A percentile compares a stretch with the other conserved stretches of the same genome.
Conservation (phyloP, 257 asterid species). For the Thymus quinquecostatus region DNA sequence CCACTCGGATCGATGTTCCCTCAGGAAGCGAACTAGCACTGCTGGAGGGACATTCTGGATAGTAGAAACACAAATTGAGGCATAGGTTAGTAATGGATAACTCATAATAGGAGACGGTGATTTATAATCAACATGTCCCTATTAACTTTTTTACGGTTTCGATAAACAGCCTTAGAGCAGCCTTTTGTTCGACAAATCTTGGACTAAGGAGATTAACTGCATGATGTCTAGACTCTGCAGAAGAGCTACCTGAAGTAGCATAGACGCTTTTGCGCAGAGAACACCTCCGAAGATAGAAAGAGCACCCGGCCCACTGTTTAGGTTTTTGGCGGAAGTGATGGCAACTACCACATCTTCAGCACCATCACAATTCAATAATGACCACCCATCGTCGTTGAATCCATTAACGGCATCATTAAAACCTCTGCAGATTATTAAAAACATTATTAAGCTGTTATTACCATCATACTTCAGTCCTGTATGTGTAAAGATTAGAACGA, state of each 20-base stretch:
- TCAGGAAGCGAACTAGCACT: conserved; percentile 78
- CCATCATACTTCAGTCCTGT: background rate
- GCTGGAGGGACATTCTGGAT: conserved; percentile 92
- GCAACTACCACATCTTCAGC: conserved; percentile 89
- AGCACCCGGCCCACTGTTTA: conserved; percentile 42
- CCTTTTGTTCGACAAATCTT: too few species aligned
- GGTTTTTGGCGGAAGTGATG: conserved; percentile 61
- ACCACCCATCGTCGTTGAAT: conserved; percentile 95
- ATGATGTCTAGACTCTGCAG: too few species aligned
- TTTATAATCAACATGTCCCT: too few species aligned
- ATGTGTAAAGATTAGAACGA: background rate
- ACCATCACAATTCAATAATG: conserved; percentile 69
- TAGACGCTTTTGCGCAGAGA: conserved; percentile 95
- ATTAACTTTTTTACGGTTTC: too few species aligned
- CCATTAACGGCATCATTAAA: conserved; percentile 94
- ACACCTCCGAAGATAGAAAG: conserved; percentile 75
- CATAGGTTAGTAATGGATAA: background rate
- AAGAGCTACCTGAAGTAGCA: conserved; percentile 80
- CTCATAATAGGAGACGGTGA: too few species aligned
- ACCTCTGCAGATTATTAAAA: conserved; percentile 60
- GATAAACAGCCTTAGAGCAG: background rate
- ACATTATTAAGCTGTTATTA: background rate
- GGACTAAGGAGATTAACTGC: too few species aligned
- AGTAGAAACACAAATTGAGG: background rate
- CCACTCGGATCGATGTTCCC: conserved; percentile 99